phyloP scores from a whole-genome alignment of 768 basidiomycete species.

The Paxillus involutus region DNA sequence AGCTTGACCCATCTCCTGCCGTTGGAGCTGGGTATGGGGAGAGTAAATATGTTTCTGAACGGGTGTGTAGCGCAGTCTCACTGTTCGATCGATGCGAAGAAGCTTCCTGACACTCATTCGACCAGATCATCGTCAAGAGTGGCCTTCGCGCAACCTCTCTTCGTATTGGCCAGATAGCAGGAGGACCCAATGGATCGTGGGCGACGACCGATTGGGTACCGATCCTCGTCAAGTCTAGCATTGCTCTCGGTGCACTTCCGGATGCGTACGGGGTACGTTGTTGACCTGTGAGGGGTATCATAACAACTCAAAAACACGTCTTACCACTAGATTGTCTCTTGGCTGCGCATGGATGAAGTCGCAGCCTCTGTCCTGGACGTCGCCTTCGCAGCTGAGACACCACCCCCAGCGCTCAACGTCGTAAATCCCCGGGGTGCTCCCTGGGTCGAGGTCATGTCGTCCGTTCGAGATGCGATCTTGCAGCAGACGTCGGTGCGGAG shows the following conservation, averaged over 20 bases:
- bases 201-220: slow-evolving; percentile 36
- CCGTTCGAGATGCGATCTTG: slow-evolving; percentile 17
- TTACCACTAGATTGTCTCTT: slow-evolving; percentile 25
- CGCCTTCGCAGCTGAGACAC: slow-evolving; percentile 18
- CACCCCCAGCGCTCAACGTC: slow-evolving; percentile 33
- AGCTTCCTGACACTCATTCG: neutral
- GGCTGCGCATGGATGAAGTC: slow-evolving; percentile 39
- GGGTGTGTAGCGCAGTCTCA: slow-evolving; percentile 25
- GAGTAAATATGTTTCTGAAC: slow-evolving; percentile 37
- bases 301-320: neutral
- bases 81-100: slow-evolving; percentile 7
- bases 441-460: slow-evolving; percentile 29
- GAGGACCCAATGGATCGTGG: slow-evolving; percentile 35
- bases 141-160: slow-evolving; percentile 27
- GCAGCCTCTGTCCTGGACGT: slow-evolving; percentile 33
- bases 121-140: slow-evolving; percentile 26
- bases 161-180: slow-evolving; percentile 35
- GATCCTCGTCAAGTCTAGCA: slow-evolving; percentile 30
- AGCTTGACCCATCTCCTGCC: slow-evolving; percentile 25
- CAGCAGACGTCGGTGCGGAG: slow-evolving; percentile 6
- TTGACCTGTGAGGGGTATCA: neutral
- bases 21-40: slow-evolving; percentile 39
- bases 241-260: slow-evolving; percentile 25
- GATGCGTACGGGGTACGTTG: slow-evolving; percentile 33
- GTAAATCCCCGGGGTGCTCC: slow-evolving; percentile 35